Evolutionary conservation across 78 protist genomes (phyloP).

Genomic region (Dictyostelium intermedium): DNA sequence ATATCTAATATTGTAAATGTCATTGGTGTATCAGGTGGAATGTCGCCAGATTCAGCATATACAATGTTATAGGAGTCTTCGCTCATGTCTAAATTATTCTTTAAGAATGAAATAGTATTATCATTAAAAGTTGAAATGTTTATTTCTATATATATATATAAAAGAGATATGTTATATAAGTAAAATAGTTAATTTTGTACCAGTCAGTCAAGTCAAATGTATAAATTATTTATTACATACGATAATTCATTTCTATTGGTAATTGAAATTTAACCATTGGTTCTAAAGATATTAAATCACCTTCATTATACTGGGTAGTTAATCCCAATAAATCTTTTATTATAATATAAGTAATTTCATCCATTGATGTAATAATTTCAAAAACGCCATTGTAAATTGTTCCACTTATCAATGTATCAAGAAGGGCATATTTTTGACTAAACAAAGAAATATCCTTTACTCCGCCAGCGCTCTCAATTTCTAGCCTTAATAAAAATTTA

Average conservation of each 20-base stretch:
- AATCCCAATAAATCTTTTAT: not conserved
- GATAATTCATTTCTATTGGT: not conserved
- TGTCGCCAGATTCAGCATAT: not conserved
- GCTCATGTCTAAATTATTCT: not conserved
- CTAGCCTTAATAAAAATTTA: not conserved
- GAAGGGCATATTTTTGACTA: not conserved
- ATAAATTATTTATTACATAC: not conserved
- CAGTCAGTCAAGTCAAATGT: not conserved
- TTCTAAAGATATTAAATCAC: not conserved
- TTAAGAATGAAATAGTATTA: not conserved
- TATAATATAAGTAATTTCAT: not conserved
- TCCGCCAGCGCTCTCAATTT: not conserved
- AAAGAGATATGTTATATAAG: too few relatives aligned
- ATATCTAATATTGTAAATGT: not conserved
- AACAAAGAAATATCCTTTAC: not conserved
- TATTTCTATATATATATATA: not conserved
- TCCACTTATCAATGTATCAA: not conserved
- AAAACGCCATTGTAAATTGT: not conserved
- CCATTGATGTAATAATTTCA: not conserved
- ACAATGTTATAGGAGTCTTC: not conserved
- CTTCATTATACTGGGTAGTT: not conserved
- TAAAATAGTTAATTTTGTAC: not conserved
- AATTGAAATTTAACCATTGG: not conserved
- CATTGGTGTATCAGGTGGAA: not conserved
- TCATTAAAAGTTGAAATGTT: not conserved